phyloP scores from a whole-genome alignment of 2,329 filamentous ascomycete species.

The Calycina herbarum region DNA sequence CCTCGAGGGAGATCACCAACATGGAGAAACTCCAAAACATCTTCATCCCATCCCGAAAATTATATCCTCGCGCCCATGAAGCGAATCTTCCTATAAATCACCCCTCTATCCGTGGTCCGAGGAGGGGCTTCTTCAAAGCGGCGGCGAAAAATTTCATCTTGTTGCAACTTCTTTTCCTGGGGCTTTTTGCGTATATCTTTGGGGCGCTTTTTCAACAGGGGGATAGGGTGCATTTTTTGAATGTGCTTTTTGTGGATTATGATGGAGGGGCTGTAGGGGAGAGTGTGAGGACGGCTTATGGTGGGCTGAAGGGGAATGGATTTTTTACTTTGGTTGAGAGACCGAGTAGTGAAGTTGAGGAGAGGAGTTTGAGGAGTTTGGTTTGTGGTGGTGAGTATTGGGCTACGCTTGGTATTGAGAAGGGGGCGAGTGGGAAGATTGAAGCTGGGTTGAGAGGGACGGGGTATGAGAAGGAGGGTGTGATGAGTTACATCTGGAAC shows the following conservation, averaged over 20 bases:
- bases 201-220: constrained; percentile 36
- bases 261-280: constrained; percentile 50
- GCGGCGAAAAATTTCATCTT: constrained; percentile 25
- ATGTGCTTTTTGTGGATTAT: constrained; percentile 62
- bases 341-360: constrained; percentile 25
- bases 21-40: not conserved
- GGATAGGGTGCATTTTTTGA: constrained; percentile 43
- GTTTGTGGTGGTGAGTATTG: constrained; percentile 43
- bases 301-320: constrained; percentile 32
- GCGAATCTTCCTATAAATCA: not conserved
- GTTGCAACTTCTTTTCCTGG: constrained; percentile 30
- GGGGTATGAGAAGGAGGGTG: constrained; percentile 38
- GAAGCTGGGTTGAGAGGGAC: constrained; percentile 34
- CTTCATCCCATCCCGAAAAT: not conserved
- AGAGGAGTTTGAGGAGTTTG: constrained; percentile 34
- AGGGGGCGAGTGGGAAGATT: constrained; percentile 38
- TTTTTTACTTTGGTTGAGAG: constrained; percentile 40
- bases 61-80: constrained; percentile 10
- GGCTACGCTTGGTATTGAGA: constrained; percentile 40
- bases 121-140: constrained; percentile 23
- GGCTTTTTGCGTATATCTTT: constrained; percentile 38
- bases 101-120: not conserved
- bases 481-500: constrained; percentile 41
- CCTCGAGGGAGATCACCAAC: not conserved
- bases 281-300: constrained; percentile 39